Conservation (phyloP, 2,329 filamentous ascomycete genomes). For the Neoascochyta sp. region DNA sequence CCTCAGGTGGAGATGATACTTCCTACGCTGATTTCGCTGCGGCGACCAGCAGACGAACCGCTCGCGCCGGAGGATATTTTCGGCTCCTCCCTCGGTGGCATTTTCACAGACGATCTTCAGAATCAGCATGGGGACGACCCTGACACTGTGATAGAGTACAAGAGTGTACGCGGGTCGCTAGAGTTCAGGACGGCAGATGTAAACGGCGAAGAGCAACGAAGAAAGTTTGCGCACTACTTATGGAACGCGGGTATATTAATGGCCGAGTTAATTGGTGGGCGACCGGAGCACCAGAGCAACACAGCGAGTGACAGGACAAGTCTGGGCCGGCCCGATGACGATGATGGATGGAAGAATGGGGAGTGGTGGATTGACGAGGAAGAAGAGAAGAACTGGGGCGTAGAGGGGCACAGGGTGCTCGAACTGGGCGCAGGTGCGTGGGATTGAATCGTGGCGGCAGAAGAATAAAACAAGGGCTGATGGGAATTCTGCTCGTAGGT, state of each 20-base stretch:
- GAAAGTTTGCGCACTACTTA: conserved; percentile 67
- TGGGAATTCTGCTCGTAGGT: conserved; percentile 26
- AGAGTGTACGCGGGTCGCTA: conserved; percentile 39
- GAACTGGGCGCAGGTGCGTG: conserved; percentile 66
- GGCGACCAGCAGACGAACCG: conserved; percentile 22
- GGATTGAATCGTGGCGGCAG: conserved; percentile 9
- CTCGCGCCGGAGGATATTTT: conserved; percentile 59
- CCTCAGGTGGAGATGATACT: no score
- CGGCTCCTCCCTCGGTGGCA: conserved; percentile 55
- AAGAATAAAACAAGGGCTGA: conserved; percentile 29
- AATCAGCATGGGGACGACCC: conserved; percentile 62
- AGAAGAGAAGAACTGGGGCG: conserved; percentile 41
- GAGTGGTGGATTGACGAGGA: conserved; percentile 33
- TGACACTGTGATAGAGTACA: conserved; percentile 57
- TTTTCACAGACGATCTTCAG: conserved; percentile 65
- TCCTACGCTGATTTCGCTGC: conserved; percentile 29
- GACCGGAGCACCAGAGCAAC: conserved; percentile 7
- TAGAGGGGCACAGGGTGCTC: conserved; percentile 53
- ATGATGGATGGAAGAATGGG: conserved; percentile 17
- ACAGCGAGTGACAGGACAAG: conserved; percentile 14
- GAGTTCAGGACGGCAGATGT: conserved; percentile 45
- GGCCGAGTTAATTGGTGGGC: conserved; percentile 43
- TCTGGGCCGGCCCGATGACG: conserved; percentile 19
- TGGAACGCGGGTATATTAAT: conserved; percentile 62
- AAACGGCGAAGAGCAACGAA: conserved; percentile 52